Base-by-base conservation (phyloP, 1,284 basidiomycete genomes). In the Erythrobasidium hasegawianum region DNA sequence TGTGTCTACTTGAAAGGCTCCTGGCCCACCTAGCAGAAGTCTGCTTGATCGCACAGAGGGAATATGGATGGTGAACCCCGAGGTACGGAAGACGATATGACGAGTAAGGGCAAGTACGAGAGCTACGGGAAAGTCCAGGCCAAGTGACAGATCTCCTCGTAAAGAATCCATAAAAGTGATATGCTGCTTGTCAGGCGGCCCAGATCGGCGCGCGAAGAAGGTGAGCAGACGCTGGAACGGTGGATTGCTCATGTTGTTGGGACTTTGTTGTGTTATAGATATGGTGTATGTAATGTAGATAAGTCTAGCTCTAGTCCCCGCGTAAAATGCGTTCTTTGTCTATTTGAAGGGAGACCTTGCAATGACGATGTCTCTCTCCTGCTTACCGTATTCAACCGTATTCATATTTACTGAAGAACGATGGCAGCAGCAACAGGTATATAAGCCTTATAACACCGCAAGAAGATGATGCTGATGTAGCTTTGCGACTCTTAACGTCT, bases 381-480 rank as follows among this genome's bases (percentile, higher is more conserved):
- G 33, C 33, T 33, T 33, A 33, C 33, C 33, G n/a, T n/a, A n/a
- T 11, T 33, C 33, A 33, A 5, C 11, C 4, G 33, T 11, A 33
- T 5, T 33, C 33, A n/a, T n/a, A n/a, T n/a, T n/a, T n/a, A 33
- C 33, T 33, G 33, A 33, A 33, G 33, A 33, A 57, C 22, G 45
- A 65, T 65, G 62, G 62, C 62, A n/a, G 55, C 62, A 24, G 62
- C 62, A 50, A 65, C 62, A 13, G 62, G 62, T 65, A 38, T 14
- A 14, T 47, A 47, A 33, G 5, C 4, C 11, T 11, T 33, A 4
- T 33, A 33, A 33, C 4, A 33, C 5, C 5, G 11, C 33, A 33
- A 33, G 33, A 33, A 5, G 33, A 33, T 33, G 11, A 33, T 5
- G 33, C 33, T 33, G 33, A 33, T 33, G 33, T 11, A 33, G 4